Conservation (phyloP, 2,329 filamentous ascomycete genomes). For the Penicillium brasilianum region DNA sequence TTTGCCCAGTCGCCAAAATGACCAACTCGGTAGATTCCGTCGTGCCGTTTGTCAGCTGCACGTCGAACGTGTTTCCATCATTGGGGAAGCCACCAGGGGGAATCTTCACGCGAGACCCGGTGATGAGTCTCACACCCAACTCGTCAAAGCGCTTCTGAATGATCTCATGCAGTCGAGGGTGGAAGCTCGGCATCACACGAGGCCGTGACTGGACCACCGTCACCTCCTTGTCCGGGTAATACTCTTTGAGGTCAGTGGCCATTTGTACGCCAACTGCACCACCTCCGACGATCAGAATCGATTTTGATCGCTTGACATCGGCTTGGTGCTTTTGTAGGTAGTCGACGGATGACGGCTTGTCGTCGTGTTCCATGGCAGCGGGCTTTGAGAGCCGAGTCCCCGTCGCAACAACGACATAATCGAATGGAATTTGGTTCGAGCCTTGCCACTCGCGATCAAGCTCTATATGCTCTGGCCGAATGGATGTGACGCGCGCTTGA, state of each 20-base stretch:
- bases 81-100: constrained; percentile 36
- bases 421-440: constrained; percentile 37
- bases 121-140: constrained; percentile 39
- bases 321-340: constrained; percentile 42
- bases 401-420: constrained; percentile 42
- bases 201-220: constrained; percentile 55
- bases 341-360: constrained; percentile 40
- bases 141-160: constrained; percentile 42
- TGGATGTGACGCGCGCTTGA: constrained; percentile 40
- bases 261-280: constrained; percentile 59
- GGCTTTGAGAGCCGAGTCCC: constrained; percentile 42
- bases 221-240: constrained; percentile 54
- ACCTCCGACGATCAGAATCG: constrained; percentile 50
- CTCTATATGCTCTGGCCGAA: constrained; percentile 34
- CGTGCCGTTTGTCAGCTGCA: constrained; percentile 39
- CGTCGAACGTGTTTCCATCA: constrained; percentile 31
- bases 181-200: constrained; percentile 43
- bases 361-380: constrained; percentile 40
- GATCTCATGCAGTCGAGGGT: constrained; percentile 37
- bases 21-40: constrained; percentile 46
- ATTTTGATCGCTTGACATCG: constrained; percentile 35
- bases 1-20: constrained; percentile 56
- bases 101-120: constrained; percentile 36
- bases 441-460: constrained; percentile 44
- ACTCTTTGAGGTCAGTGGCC: constrained; percentile 56